Conservation (phyloP, 2,329 filamentous ascomycete species). For the Verruconis gallopava region DNA sequence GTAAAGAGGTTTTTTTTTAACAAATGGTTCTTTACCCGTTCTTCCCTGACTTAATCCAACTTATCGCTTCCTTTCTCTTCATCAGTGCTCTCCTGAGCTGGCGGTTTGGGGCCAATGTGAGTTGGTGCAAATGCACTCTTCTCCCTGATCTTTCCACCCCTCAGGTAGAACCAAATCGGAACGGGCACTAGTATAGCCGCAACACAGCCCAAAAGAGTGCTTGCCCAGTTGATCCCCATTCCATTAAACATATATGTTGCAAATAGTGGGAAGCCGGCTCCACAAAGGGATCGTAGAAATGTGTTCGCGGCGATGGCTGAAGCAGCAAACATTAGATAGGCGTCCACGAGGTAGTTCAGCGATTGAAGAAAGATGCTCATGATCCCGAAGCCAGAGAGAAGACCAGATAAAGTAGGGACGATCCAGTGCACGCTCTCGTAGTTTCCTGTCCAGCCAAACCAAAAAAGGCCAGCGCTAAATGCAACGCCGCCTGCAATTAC, state of each 20-base stretch:
- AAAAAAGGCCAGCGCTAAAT: slow-evolving; percentile 29
- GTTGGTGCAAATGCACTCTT: slow-evolving; percentile 30
- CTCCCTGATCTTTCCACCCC: slow-evolving; percentile 30
- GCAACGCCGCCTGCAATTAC: slow-evolving; percentile 39
- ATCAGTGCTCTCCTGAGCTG: neutral
- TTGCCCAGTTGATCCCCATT: slow-evolving; percentile 37
- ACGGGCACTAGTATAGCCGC: slow-evolving; percentile 30
- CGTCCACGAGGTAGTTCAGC: slow-evolving; percentile 47
- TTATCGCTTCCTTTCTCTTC: too few species aligned
- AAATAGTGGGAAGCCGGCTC: slow-evolving; percentile 41
- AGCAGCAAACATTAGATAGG: slow-evolving; percentile 43
- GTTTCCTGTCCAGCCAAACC: slow-evolving; percentile 31
- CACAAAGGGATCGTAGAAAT: slow-evolving; percentile 37
- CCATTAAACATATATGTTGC: slow-evolving; percentile 42
- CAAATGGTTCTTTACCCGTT: too few species aligned
- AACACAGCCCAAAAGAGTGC: slow-evolving; percentile 32
- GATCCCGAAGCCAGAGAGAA: slow-evolving; percentile 45
- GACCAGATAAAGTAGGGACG: slow-evolving; percentile 29
- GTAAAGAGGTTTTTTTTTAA: too few species aligned
- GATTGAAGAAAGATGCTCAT: slow-evolving; percentile 44
- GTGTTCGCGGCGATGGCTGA: slow-evolving; percentile 44
- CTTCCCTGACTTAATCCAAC: too few species aligned
- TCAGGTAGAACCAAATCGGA: slow-evolving; percentile 31
- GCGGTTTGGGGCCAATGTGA: neutral
- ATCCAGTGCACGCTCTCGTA: slow-evolving; percentile 29